Conservation (phyloP, 176 grass and related monocot genomes). For the Tillandsia leiboldiana region DNA sequence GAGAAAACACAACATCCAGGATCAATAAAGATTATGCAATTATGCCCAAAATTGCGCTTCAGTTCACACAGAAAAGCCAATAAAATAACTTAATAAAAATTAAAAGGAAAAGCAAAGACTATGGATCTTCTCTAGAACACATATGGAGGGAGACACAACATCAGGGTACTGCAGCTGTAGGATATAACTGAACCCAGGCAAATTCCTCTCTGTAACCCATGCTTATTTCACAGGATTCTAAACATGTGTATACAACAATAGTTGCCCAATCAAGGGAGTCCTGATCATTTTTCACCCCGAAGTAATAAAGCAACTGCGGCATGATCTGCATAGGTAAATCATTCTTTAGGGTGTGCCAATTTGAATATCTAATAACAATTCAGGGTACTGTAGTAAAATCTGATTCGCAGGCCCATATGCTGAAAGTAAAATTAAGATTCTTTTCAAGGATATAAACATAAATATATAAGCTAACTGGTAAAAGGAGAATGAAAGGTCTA, state of each 20-base stretch:
- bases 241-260: constrained; percentile 67
- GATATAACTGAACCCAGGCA: constrained; percentile 80
- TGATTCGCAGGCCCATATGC: too few species aligned
- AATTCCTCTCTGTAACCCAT: constrained; percentile 81
- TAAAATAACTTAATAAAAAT: neutral
- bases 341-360: neutral
- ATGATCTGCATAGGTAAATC: constrained; percentile 58
- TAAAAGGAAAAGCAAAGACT: neutral
- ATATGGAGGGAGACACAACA: constrained; percentile 1
- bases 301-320: constrained; percentile 85
- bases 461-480: neutral
- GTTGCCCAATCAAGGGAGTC: constrained; percentile 95
- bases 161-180: constrained; percentile 24
- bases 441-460: neutral
- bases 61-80: neutral
- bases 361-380: too few species aligned
- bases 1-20: neutral
- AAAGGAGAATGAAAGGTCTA: neutral
- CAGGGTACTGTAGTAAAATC: too few species aligned
- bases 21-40: neutral
- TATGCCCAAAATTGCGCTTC: neutral
- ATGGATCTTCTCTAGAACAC: neutral
- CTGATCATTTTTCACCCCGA: constrained; percentile 62
- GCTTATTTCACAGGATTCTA: constrained; percentile 58
- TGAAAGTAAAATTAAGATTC: too few species aligned